Conservation (phyloP, 176 grass and related monocot genomes). For the Zea luxurians region DNA sequence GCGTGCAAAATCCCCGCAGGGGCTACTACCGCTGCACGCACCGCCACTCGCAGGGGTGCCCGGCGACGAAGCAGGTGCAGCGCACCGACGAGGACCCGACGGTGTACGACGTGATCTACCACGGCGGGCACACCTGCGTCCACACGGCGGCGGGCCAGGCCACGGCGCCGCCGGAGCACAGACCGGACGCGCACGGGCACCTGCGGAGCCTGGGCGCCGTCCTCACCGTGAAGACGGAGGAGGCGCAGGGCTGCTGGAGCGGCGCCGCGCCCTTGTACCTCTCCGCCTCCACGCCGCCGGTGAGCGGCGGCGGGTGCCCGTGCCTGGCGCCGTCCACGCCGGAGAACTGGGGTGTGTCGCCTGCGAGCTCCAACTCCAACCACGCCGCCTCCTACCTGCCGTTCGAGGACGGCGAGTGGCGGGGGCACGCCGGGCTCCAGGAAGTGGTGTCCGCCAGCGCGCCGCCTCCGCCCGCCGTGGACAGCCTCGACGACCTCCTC, state of each 20-base stretch:
- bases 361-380: constrained; percentile 52
- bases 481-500: constrained; percentile 42
- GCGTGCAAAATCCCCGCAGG: constrained; percentile 31
- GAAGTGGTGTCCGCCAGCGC: constrained; percentile 43
- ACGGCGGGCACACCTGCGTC: constrained; percentile 62
- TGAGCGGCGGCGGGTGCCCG: no score
- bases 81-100: constrained; percentile 54
- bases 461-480: constrained; percentile 10
- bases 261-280: not conserved
- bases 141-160: not conserved
- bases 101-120: constrained; percentile 67
- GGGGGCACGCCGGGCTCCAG: constrained; percentile 16
- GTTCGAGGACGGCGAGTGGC: constrained; percentile 25
- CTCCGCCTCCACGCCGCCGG: constrained; percentile 32
- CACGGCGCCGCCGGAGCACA: not conserved
- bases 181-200: not conserved
- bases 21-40: constrained; percentile 72
- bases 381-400: not conserved
- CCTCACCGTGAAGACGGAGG: constrained; percentile 51
- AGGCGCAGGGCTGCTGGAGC: constrained; percentile 4
- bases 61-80: constrained; percentile 73
- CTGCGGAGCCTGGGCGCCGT: constrained; percentile 42
- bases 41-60: constrained; percentile 43
- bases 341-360: constrained; percentile 33
- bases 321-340: constrained; percentile 17